phyloP scores from a whole-genome alignment of 1,284 basidiomycete species.

The Moniliophthora roreri region DNA sequence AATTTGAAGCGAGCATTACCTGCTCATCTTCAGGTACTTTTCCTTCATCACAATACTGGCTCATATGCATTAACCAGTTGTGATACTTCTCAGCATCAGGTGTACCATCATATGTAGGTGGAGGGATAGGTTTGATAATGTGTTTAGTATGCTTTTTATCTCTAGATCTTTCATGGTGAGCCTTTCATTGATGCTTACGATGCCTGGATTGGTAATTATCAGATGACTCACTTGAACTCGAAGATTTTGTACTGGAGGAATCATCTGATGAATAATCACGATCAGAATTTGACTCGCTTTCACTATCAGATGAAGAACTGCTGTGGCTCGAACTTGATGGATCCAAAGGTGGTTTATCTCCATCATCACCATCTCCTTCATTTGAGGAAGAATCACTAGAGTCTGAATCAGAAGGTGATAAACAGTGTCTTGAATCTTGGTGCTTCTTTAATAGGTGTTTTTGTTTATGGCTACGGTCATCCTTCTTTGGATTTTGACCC shows the following conservation, averaged over 20 bases:
- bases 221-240: background rate
- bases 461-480: background rate
- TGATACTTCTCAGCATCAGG: conserved; percentile 5
- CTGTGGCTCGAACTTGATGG: background rate
- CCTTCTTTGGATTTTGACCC: background rate
- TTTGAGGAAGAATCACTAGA: background rate
- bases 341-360: background rate
- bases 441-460: background rate
- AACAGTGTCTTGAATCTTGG: background rate
- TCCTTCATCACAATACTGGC: conserved; percentile 2
- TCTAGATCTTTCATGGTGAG: background rate
- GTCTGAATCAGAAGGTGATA: background rate
- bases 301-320: background rate
- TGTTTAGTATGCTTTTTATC: background rate
- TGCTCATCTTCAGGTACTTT: conserved; percentile 4
- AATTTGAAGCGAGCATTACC: background rate
- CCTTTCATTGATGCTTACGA: background rate
- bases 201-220: background rate
- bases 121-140: conserved; percentile 2
- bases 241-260: background rate
- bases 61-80: conserved; percentile 1
- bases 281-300: too few species aligned
- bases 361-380: background rate
- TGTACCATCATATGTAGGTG: conserved; percentile 6
- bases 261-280: background rate